These are phyloP conservation scores for Iris macrosiphon DNA, from an alignment of 106 monocot genomes.

Conservation along the genomic window DNA sequence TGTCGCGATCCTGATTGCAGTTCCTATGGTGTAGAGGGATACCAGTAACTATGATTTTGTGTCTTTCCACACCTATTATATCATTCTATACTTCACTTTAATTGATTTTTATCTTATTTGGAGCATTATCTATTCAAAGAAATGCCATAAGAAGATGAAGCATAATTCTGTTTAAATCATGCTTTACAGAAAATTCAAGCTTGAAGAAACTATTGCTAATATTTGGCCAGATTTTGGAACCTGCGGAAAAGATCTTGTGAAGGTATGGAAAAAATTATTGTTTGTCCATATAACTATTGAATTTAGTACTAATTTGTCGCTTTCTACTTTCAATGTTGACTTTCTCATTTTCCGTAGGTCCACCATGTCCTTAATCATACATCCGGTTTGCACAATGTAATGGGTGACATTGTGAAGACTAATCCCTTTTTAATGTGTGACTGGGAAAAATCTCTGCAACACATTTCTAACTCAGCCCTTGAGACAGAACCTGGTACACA, in stretches of 20 bases:
- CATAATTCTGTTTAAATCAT: no score
- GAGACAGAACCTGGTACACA: constrained; percentile 67
- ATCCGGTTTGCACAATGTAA: constrained; percentile 82
- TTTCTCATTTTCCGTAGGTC: constrained; percentile 37
- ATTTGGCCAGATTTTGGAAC: constrained; percentile 90
- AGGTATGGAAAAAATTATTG: constrained; percentile 30
- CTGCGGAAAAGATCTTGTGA: constrained; percentile 66
- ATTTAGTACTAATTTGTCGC: background rate
- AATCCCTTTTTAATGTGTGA: constrained; percentile 71
- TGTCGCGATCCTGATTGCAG: no score
- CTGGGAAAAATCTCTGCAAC: constrained; percentile 78
- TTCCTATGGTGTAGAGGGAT: no score
- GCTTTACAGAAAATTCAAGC: constrained; percentile 74
- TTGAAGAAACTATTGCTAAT: constrained; percentile 74
- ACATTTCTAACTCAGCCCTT: constrained; percentile 48
- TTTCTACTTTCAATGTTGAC: background rate
- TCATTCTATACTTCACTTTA: no score
- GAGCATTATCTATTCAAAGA: no score
- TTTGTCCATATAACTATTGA: background rate
- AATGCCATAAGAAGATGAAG: no score
- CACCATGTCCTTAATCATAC: constrained; percentile 96
- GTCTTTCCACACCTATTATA: no score
- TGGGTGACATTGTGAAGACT: constrained; percentile 53
- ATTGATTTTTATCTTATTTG: no score
- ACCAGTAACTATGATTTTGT: no score